phyloP scores from a whole-genome alignment of 2,329 filamentous ascomycete species.

The Aureobasidium pullulans region DNA sequence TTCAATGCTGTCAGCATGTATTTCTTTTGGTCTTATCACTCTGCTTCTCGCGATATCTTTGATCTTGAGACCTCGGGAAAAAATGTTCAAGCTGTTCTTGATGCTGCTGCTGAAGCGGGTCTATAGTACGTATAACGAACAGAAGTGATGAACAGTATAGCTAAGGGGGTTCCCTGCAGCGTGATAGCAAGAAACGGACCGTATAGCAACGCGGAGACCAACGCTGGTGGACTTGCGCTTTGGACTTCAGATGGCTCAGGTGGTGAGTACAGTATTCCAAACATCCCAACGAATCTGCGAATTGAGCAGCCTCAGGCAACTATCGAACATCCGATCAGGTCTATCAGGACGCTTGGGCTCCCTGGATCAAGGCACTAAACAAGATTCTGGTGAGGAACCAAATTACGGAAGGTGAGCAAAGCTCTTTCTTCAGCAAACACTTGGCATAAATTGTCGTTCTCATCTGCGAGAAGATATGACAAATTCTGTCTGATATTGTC shows the following conservation, averaged over 20 bases:
- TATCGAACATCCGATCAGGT: conserved; percentile 43
- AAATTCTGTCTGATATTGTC: too few species aligned
- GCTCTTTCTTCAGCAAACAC: too few species aligned
- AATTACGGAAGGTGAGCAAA: conserved; percentile 42
- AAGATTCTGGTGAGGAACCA: conserved; percentile 47
- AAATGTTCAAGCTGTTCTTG: conserved; percentile 45
- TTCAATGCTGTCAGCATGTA: conserved; percentile 37
- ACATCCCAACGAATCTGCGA: too few species aligned
- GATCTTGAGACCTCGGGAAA: conserved; percentile 49
- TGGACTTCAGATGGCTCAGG: conserved; percentile 56
- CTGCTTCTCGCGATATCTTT: conserved; percentile 18
- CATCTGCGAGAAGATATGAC: too few species aligned
- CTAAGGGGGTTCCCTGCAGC: background rate
- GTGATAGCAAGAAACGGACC: conserved; percentile 44
- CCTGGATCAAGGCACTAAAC: conserved; percentile 41
- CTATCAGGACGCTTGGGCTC: conserved; percentile 46
- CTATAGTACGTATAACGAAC: conserved; percentile 9
- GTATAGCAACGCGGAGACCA: conserved; percentile 58
- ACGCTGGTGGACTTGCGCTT: conserved; percentile 52
- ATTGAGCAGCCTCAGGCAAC: conserved; percentile 4
- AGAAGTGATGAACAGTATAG: background rate
- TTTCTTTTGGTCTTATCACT: conserved; percentile 25
- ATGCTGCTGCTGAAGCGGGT: conserved; percentile 47
- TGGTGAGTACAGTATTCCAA: conserved; percentile 26
- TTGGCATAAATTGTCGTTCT: too few species aligned